These are phyloP conservation scores for Beta vulgaris DNA, from an alignment of 148 eudicot genomes.

Conservation along the genomic window DNA sequence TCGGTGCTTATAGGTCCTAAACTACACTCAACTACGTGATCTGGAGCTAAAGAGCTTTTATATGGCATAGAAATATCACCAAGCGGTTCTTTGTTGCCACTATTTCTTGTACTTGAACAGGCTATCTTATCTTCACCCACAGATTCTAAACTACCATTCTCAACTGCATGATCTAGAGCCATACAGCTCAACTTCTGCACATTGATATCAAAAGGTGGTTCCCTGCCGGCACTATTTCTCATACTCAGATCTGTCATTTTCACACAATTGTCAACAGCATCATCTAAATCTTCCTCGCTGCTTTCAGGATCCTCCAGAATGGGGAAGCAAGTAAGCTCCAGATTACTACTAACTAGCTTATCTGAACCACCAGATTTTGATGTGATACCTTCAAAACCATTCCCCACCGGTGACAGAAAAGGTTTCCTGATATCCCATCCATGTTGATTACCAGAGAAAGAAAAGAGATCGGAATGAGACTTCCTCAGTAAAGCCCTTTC, in stretches of 20 bases:
- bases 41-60: conserved; percentile 22
- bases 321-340: conserved; percentile 78
- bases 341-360: conserved; percentile 53
- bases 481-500: conserved; percentile 38
- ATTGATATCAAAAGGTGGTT: conserved; percentile 49
- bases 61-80: conserved; percentile 33
- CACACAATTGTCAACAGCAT: conserved; percentile 27
- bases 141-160: conserved; percentile 44
- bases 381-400: conserved; percentile 47
- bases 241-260: conserved; percentile 31
- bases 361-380: conserved; percentile 60
- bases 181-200: conserved; percentile 21
- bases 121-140: conserved; percentile 28
- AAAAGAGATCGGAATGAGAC: conserved; percentile 43
- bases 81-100: conserved; percentile 32
- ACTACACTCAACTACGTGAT: conserved; percentile 32
- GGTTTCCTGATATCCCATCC: conserved; percentile 40
- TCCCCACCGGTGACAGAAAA: conserved; percentile 58
- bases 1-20: conserved; percentile 41
- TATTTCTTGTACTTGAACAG: not conserved
- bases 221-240: conserved; percentile 30
- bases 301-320: conserved; percentile 79
- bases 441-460: conserved; percentile 40
- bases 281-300: conserved; percentile 61
- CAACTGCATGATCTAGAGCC: conserved; percentile 34